Base-by-base conservation (phyloP, 2,329 filamentous ascomycete genomes). In the Microcera coccophila region DNA sequence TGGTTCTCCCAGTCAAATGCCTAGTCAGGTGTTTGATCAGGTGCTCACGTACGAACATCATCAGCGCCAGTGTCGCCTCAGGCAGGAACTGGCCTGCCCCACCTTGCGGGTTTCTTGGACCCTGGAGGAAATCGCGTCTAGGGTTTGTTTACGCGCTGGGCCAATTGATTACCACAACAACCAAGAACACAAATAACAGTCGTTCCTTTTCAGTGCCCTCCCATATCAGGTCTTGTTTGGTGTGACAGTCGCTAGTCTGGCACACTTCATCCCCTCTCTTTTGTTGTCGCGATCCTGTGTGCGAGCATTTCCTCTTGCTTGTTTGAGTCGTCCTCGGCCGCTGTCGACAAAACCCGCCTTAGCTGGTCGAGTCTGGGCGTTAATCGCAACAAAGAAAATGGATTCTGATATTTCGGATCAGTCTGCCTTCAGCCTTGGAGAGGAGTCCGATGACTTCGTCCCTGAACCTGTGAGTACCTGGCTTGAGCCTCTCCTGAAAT, bases 391-490 rank as follows among this genome's bases (percentile, higher is more conserved):
- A 38, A 49, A 52, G 65, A 68, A 57, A 38, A 81, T 81, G 78
- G 73, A 76, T 55, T 78, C 73, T 48, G 76, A 80, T 48, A 66
- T 66, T 33, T 75, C 81, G 65, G 77, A 80, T 42, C 81, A 82
- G 66, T 68, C 61, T 45, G 55, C 54, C 35, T 68, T 66, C 50
- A 68, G 63, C 45, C 41, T 64, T 20, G 67, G 55, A 38, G 66
- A 69, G 26, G 68, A 71, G 45, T 71, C 69, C 17, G 69, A 71
- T 15, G 68, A 55, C 51, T 72, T 58, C 45, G 63, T 62, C 38
- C 68, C 68, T n/a, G 57, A 67, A 48, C 55, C 57, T 37, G 68
- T 70, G 50, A 58, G 67, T 60, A 38, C 38, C 39, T n/a, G n/a
- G n/a, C n/a, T n/a, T n/a, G n/a, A n/a, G n/a, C 42, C 41, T 16